Percentiles rank a stretch among this genome's conserved stretches.
phyloP scores from a whole-genome alignment of 225 moss, liverwort and hornwort species.

The Physcomitrium patens region DNA sequence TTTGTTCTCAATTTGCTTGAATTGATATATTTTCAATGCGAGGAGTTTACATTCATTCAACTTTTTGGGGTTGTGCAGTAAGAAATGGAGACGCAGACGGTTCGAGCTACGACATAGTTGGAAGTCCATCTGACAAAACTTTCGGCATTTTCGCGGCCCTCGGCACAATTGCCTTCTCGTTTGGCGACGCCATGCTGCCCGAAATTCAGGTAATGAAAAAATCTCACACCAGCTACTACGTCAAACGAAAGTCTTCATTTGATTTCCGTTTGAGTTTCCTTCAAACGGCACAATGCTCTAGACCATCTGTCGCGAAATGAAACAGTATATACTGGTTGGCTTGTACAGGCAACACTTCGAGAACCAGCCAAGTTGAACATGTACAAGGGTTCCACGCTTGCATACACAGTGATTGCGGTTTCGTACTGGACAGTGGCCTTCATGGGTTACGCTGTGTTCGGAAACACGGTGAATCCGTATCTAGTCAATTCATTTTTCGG shows the following conservation, averaged over 20 bases:
- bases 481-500: slow-evolving; percentile 58
- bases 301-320: too few species aligned
- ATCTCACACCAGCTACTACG: too few species aligned
- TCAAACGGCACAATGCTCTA: too few species aligned
- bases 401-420: slow-evolving; percentile 61
- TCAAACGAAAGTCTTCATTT: too few species aligned
- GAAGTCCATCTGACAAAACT: slow-evolving; percentile 34
- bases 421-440: slow-evolving; percentile 79
- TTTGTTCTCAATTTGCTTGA: too few species aligned
- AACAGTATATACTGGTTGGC: too few species aligned
- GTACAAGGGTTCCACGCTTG: slow-evolving; percentile 65
- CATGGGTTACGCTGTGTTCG: slow-evolving; percentile 71
- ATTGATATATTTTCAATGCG: background rate
- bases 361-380: slow-evolving; percentile 70
- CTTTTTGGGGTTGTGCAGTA: slow-evolving; percentile 27
- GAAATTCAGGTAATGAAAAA: slow-evolving; percentile 64
- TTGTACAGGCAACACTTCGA: slow-evolving; percentile 58
- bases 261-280: too few species aligned
- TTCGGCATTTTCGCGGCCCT: slow-evolving; percentile 68
- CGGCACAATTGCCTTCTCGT: slow-evolving; percentile 74
- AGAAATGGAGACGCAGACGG: slow-evolving; percentile 18
- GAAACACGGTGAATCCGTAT: slow-evolving; percentile 53
- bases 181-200: slow-evolving; percentile 85
- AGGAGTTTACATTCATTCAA: background rate
- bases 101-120: slow-evolving; percentile 40